These are phyloP conservation scores for Clarireedia hainanense DNA, from an alignment of 2,329 filamentous ascomycete genomes.

Conservation along the genomic window DNA sequence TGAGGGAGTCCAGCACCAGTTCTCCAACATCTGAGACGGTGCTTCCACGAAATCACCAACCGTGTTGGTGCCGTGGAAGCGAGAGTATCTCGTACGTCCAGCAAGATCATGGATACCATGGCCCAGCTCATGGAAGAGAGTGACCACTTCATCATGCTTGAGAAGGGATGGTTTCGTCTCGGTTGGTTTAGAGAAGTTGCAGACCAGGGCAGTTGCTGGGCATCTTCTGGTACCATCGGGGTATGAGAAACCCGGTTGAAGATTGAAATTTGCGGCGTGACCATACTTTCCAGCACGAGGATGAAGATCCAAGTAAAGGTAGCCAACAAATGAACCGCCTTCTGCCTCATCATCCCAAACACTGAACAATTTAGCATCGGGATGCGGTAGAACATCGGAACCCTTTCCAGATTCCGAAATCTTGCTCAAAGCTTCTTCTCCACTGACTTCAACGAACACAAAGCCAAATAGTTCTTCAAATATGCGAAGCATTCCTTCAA, in stretches of 20 bases:
- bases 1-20: conserved; percentile 65
- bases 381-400: conserved; percentile 62
- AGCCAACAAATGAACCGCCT: conserved; percentile 68
- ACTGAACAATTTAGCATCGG: conserved; percentile 74
- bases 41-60: conserved; percentile 65
- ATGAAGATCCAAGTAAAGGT: conserved; percentile 75
- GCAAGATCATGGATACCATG: conserved; percentile 64
- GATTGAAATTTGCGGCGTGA: conserved; percentile 77
- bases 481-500: conserved; percentile 72
- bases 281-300: conserved; percentile 77
- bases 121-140: conserved; percentile 71
- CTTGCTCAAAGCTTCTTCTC: conserved; percentile 43
- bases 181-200: conserved; percentile 79
- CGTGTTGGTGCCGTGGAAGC: conserved; percentile 60
- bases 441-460: conserved; percentile 64
- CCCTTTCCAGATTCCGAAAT: conserved; percentile 24
- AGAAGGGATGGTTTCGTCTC: conserved; percentile 68
- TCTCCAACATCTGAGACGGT: conserved; percentile 66
- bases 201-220: conserved; percentile 71
- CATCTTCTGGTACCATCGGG: conserved; percentile 64
- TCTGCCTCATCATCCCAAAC: conserved; percentile 73
- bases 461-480: conserved; percentile 79
- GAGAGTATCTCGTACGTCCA: conserved; percentile 53
- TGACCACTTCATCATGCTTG: conserved; percentile 77
- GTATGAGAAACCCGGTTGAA: conserved; percentile 63